Percentiles rank a stretch among this genome's conserved stretches.
These are phyloP conservation scores for Solanum chaucha DNA, from an alignment of 257 asterid species.

Conservation along the genomic window DNA sequence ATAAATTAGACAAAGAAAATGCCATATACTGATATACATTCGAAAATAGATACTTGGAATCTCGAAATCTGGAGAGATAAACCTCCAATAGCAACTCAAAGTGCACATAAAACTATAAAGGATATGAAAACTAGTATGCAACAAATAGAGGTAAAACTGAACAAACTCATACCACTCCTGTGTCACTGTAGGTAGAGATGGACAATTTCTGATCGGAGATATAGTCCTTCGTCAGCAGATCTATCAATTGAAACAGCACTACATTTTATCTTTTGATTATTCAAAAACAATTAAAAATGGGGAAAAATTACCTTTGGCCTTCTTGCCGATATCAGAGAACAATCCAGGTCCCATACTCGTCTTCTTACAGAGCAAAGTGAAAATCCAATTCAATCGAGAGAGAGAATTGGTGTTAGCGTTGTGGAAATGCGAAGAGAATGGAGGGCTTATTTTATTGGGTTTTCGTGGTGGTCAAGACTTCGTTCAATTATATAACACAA, in stretches of 20 bases:
- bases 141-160: not conserved
- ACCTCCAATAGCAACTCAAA: not conserved
- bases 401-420: not conserved
- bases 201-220: constrained; percentile 83
- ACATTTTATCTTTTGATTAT: not conserved
- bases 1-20: not conserved
- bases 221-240: constrained; percentile 85
- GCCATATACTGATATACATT: not conserved
- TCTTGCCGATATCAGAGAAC: constrained; percentile 85
- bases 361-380: no score
- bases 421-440: not conserved
- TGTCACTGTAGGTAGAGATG: constrained; percentile 55
- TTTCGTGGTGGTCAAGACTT: not conserved
- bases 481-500: not conserved
- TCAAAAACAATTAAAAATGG: not conserved
- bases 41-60: not conserved
- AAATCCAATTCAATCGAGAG: not conserved
- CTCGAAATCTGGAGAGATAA: not conserved
- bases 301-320: constrained; percentile 64
- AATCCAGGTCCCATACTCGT: constrained; percentile 90
- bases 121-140: not conserved
- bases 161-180: constrained; percentile 61
- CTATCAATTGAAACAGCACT: constrained; percentile 14
- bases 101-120: not conserved
- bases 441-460: not conserved